Base-by-base conservation (phyloP, 2,329 filamentous ascomycete genomes). In the Plenodomus biglobosus region DNA sequence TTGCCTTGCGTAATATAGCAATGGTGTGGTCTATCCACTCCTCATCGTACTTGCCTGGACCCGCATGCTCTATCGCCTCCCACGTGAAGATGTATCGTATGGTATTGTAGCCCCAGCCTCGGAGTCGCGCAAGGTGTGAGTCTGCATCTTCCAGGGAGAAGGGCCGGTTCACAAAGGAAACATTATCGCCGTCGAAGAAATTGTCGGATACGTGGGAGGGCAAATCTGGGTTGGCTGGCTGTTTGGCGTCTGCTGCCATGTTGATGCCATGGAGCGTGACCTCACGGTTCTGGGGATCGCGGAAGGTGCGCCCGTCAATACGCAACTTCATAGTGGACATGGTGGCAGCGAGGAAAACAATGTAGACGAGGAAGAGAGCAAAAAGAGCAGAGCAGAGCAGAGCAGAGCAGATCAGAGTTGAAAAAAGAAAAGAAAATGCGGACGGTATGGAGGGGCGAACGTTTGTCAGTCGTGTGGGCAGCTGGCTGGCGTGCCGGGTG, bases 11-110 rank as follows among this genome's bases (percentile, higher is more conserved):
- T 60, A 99, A 74, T 10, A 96, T 78, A 34, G 89, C 82, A 57
- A 99, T 90, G 1, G 94, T 99, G 69, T 95, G 90, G 58, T 88
- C 80, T 57, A 97, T 92, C 81, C 89, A 99, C 53, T 88, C 86
- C 67, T 99, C 90, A 64, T 99, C 95, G 70, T 97, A 99, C 65
- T 83, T 85, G 1, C 92, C 90, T 0, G 95, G 94, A 0, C 92
- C 92, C 1, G 85, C 85, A 49, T 94, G 88, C 74, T 99, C 94
- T 69, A 99, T 88, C n/a, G 94, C 92, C 73, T 99, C 94, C 94
- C 94, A 99, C 0, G 94, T 97, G 69, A 97, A 99, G 60, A 99
- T 79, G 73, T 99, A 99, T 67, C 94, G 84, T 59, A 99, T 92
- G 0, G 90, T 92, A 72, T 97, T 99, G 79, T 95, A 99, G 13